Conservation (phyloP, 352 stramenopile genomes). For the Phytopythium ostracodes region DNA sequence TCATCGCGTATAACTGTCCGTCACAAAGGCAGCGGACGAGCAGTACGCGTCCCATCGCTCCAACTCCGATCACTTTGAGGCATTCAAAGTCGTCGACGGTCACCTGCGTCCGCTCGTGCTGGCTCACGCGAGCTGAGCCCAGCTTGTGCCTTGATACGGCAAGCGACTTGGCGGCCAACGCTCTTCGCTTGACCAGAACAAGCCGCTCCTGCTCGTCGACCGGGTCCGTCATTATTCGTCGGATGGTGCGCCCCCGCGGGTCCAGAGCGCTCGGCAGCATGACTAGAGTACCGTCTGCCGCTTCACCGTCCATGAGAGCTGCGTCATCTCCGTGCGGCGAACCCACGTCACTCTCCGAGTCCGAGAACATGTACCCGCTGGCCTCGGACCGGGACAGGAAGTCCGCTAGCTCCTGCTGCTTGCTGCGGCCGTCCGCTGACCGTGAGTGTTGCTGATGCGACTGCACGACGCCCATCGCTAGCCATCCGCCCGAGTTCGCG, state of each 20-base stretch:
- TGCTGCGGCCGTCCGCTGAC: not conserved
- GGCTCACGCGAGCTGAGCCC: not conserved
- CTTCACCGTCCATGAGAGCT: not conserved
- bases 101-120: slow-evolving; percentile 12
- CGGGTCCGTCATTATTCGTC: slow-evolving; percentile 41
- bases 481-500: not conserved
- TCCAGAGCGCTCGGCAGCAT: slow-evolving; percentile 54
- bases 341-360: slow-evolving; percentile 25
- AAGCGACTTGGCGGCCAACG: slow-evolving; percentile 75
- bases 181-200: slow-evolving; percentile 51
- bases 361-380: slow-evolving; percentile 17
- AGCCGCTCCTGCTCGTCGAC: slow-evolving; percentile 52
- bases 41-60: slow-evolving; percentile 82
- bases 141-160: slow-evolving; percentile 26
- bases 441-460: not conserved
- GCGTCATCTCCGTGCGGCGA: not conserved
- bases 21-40: slow-evolving; percentile 59
- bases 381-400: slow-evolving; percentile 1
- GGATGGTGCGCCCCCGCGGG: slow-evolving; percentile 44
- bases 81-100: slow-evolving; percentile 75
- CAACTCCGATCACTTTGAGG: slow-evolving; percentile 87
- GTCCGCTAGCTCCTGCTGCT: slow-evolving; percentile 5
- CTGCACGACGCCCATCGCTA: not conserved
- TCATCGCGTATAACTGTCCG: slow-evolving; percentile 74
- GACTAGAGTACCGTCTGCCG: slow-evolving; percentile 29